These are phyloP conservation scores for Iris pallida DNA, from an alignment of 116 monocot genomes.

Conservation along the genomic window DNA sequence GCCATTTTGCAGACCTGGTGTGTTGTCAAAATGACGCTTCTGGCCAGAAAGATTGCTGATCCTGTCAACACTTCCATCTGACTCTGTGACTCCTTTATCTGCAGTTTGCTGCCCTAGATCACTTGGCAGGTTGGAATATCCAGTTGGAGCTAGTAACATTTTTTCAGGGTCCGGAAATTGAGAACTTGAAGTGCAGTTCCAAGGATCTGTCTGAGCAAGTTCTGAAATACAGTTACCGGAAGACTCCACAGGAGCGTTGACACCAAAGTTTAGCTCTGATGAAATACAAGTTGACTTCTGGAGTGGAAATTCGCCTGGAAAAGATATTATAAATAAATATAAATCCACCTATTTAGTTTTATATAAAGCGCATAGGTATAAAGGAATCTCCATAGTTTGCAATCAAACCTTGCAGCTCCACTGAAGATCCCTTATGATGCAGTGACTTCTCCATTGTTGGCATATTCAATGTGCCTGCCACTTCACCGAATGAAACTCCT, in stretches of 20 bases:
- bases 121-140: conserved; percentile 30
- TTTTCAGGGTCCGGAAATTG: conserved; percentile 81
- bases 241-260: conserved; percentile 18
- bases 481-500: too few species aligned
- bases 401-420: conserved; percentile 48
- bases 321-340: conserved; percentile 3
- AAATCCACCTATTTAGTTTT: not conserved
- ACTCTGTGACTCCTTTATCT: conserved; percentile 54
- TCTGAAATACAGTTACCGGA: conserved; percentile 17
- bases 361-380: not conserved
- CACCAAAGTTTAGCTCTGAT: not conserved
- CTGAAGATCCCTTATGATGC: conserved; percentile 20
- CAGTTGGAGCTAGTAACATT: conserved; percentile 52
- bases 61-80: conserved; percentile 67
- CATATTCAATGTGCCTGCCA: too few species aligned
- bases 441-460: not conserved
- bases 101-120: conserved; percentile 48
- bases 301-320: conserved; percentile 17
- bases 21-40: conserved; percentile 53
- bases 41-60: conserved; percentile 41
- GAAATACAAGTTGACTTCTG: conserved; percentile 15
- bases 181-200: conserved; percentile 50
- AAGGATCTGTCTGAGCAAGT: conserved; percentile 20
- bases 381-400: not conserved
- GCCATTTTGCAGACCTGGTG: conserved; percentile 33